These are phyloP conservation scores for Tilletia horrida DNA, from an alignment of 1,284 basidiomycete species.

Conservation along the genomic window DNA sequence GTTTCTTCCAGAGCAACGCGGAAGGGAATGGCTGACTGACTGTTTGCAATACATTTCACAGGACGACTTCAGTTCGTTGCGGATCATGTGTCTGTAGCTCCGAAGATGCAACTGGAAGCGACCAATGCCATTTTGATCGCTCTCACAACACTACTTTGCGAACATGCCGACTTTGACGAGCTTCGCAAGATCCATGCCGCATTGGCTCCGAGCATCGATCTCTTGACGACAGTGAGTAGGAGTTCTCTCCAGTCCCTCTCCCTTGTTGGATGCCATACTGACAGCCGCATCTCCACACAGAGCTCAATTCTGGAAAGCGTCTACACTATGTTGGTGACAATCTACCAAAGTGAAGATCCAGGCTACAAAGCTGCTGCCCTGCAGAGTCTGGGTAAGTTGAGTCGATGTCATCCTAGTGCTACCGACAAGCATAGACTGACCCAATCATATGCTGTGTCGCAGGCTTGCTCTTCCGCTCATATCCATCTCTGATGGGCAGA, in stretches of 20 bases:
- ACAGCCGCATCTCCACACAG: slow-evolving; percentile 41
- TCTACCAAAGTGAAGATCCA: slow-evolving; percentile 66
- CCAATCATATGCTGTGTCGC: background rate
- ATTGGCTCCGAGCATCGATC: slow-evolving; percentile 28
- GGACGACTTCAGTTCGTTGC: slow-evolving; percentile 25
- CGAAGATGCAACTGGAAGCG: slow-evolving; percentile 28
- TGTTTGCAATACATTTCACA: slow-evolving; percentile 20
- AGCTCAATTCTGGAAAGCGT: slow-evolving; percentile 76
- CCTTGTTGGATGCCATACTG: background rate
- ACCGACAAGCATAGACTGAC: background rate
- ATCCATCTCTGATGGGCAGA: slow-evolving; percentile 80
- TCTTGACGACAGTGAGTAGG: slow-evolving; percentile 18
- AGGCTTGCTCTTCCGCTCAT: slow-evolving; percentile 78
- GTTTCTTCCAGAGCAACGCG: background rate
- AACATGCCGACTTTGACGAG: slow-evolving; percentile 81
- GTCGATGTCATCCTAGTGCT: background rate
- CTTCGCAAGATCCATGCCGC: slow-evolving; percentile 60
- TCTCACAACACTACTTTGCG: slow-evolving; percentile 65
- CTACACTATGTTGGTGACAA: slow-evolving; percentile 67
- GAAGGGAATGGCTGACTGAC: slow-evolving; percentile 27
- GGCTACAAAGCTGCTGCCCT: slow-evolving; percentile 66
- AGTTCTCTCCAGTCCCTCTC: background rate
- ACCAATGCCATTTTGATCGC: slow-evolving; percentile 37
- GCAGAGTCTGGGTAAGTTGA: slow-evolving; percentile 66
- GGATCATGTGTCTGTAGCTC: slow-evolving; percentile 55